These are phyloP conservation scores for Penstemon barbatus DNA, from an alignment of 257 asterid species.

Conservation along the genomic window DNA sequence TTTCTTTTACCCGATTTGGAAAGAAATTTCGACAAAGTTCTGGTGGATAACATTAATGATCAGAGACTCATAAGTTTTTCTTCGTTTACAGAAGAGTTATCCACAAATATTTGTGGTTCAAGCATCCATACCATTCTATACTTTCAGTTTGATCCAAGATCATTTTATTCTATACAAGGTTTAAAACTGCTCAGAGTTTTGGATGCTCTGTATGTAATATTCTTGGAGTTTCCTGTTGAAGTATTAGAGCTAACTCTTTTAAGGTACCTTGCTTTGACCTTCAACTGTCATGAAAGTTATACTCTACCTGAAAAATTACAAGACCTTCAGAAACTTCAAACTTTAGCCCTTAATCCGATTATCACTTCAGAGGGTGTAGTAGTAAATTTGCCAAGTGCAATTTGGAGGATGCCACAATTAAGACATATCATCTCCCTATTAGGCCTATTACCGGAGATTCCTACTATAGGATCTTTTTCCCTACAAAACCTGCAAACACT, in stretches of 20 bases:
- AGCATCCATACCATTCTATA: not conserved
- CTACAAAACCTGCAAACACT: constrained; percentile 6
- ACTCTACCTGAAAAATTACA: no score
- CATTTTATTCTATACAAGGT: no score
- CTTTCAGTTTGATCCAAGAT: no score
- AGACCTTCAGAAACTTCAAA: constrained; percentile 26
- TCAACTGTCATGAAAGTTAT: no score
- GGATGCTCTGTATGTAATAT: constrained; percentile 21
- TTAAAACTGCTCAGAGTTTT: constrained; percentile 23
- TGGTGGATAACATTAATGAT: not conserved
- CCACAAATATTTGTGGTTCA: not conserved
- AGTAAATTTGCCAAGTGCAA: not conserved
- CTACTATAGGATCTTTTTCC: not conserved
- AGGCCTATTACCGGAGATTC: not conserved
- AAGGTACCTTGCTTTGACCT: constrained; percentile 26
- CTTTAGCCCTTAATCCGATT: constrained; percentile 16
- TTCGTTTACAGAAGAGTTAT: not conserved
- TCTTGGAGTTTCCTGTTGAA: constrained; percentile 18
- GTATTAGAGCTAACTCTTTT: constrained; percentile 1
- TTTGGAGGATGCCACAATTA: not conserved
- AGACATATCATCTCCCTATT: not conserved
- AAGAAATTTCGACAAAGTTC: no score
- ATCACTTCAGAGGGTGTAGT: not conserved
- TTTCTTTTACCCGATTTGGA: not conserved
- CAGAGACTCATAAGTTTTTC: constrained; percentile 7